Evolutionary conservation across 176 grass and related monocot genomes (phyloP), one percentile per base, ranked within the genome.

Genomic region (Canna indica): DNA sequence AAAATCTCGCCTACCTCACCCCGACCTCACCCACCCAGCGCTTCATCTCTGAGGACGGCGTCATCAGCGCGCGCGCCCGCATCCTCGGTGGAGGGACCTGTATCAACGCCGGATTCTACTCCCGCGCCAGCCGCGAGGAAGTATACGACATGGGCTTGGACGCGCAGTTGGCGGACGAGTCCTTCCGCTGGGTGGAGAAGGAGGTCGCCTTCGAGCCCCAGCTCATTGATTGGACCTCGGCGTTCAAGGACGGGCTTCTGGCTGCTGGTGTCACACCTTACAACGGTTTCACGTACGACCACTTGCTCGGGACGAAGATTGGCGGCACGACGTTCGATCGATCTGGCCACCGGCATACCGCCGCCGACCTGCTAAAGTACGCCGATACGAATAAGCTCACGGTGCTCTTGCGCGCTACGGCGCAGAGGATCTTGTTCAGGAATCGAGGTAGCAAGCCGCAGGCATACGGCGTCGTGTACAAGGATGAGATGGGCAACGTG

Each of bases 81-180:
- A 84, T 87, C 47, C 91, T 95, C 25, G 91, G 91, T 31, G 91
- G 91, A 14, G 91, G 91, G n/a, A 88, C 82, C 79, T 90, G 87
- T 85, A 80, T 95, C 22, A 90, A 95, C 74, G 87, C 84, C 27
- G 91, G 91, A 0, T 95, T 95, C 83, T 95, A 88, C 84, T 87
- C 84, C 27, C 91, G 91, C 0, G 91, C 91, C 31, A 90, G 87
- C 81, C 4, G 38, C 6, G 42, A 47, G 0, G 91, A 91, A 68
- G 81, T 74, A 30, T 52, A 64, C 57, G 64, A 73, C 8, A 85
- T 82, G 15, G 82, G 84, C 3, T 90, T 84, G 87, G 82, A 90
- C 58, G 36, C 76, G 27, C 57, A 62, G 45, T 71, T 87, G 59
- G 87, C 80, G 14, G 85, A 90, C 33, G 50, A 85, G 29, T 95